Evolutionary conservation across 1,284 basidiomycete species (phyloP), one percentile per base, ranked within the genome.

Genomic region (Polyporus tsugae): DNA sequence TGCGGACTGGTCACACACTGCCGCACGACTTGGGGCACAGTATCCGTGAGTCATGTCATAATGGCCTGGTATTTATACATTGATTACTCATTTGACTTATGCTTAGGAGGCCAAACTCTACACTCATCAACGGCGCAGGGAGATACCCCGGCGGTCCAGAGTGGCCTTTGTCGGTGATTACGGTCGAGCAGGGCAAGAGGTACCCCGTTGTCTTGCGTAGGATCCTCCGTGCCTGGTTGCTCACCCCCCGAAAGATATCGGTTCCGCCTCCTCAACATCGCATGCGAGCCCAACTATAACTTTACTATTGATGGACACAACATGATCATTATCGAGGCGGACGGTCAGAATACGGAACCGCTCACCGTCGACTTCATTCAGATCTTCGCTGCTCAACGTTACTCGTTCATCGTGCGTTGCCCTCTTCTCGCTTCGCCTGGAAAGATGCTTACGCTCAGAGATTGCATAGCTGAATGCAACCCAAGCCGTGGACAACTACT

Each of bases 111-210:
- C 55, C 55, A 7, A 57, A 75, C 46, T 39, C 83, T 0, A 87
- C 85, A 2, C 74, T 89, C 11, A 86, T 91, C 74, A 90, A 90
- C 61, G 84, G 84, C 5, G 75, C 77, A 25, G 85, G 85, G 6
- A 76, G 80, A 13, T 79, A 68, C 53, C 17, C 52, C 6, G 22
- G 7, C 5, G 66, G 53, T 22, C 68, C 75, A 1, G 63, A 68
- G 4, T 71, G 73, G 15, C 65, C 74, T 0, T 68, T 82, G 25
- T 71, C 79, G 1, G 78, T 82, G 3, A 74, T 83, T 63, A 76
- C 68, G 17, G 80, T 81, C n/a, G 55, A 62, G 15, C 39, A 46
- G 2, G 71, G 78, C 57, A 81, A 84, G 67, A 80, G 85, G 36
- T 58, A 55, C 10, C 53, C 29, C 53, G 29, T 55, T 10, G 53